phyloP scores from a whole-genome alignment of 1,139 yeast genomes.

The Sporopachydermia cereana region DNA sequence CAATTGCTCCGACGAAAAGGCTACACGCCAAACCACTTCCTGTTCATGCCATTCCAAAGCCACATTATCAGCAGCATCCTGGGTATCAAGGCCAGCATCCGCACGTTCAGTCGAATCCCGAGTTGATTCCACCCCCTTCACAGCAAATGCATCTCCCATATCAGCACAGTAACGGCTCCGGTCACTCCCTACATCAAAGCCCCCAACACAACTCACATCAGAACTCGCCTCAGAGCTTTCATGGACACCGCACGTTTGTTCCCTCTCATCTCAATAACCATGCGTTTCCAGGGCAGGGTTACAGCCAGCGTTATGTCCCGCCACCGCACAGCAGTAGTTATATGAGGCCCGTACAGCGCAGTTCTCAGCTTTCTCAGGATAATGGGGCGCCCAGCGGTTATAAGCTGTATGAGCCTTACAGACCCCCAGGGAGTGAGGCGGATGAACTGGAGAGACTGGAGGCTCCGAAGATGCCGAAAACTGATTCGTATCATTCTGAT shows the following conservation, averaged over 20 bases:
- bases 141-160: not conserved
- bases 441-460: not conserved
- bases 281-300: too few relatives aligned
- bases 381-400: not conserved
- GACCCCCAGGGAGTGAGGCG: not conserved
- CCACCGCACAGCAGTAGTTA: too few relatives aligned
- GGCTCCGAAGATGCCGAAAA: conserved; percentile 4
- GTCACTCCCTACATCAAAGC: too few relatives aligned
- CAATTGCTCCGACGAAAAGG: not conserved
- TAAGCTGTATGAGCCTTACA: conserved; percentile 5
- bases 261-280: too few relatives aligned
- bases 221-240: too few relatives aligned
- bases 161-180: not conserved
- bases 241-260: too few relatives aligned
- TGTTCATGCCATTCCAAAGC: not conserved
- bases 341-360: too few relatives aligned
- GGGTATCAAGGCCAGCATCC: too few relatives aligned
- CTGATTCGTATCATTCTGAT: not conserved
- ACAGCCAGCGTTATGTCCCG: too few relatives aligned
- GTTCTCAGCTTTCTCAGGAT: too few relatives aligned
- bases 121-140: not conserved
- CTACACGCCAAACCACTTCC: not conserved
- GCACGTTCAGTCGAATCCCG: conserved; percentile 1
- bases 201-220: too few relatives aligned
- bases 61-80: not conserved